phyloP scores from a whole-genome alignment of 225 moss, liverwort and hornwort species.

The Bryoerythrophyllum caledonicum region DNA sequence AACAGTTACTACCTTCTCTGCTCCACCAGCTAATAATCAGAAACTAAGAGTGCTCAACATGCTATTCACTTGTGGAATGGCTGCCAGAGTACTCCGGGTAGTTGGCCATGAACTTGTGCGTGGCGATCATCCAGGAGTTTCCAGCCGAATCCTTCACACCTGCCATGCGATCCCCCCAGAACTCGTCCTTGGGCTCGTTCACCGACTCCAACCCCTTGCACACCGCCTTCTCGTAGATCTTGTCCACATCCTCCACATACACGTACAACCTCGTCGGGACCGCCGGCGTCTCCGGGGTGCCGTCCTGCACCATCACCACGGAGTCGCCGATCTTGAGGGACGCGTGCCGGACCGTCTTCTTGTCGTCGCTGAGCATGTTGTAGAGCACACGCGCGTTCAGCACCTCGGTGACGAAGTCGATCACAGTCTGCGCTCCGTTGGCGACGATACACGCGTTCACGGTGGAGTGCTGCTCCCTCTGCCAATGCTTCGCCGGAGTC shows the following conservation, averaged over 20 bases:
- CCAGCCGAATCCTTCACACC: constrained; percentile 36
- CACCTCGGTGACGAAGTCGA: constrained; percentile 36
- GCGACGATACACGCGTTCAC: constrained; percentile 21
- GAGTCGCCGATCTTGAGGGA: constrained; percentile 29
- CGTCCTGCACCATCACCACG: constrained; percentile 32
- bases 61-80: too few relatives aligned
- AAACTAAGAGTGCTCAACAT: too few relatives aligned
- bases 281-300: neutral
- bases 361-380: constrained; percentile 1
- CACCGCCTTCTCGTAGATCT: constrained; percentile 39
- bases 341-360: constrained; percentile 26
- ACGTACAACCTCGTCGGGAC: constrained; percentile 28
- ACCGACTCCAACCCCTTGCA: constrained; percentile 33
- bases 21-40: too few relatives aligned
- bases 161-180: constrained; percentile 33
- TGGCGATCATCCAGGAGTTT: constrained; percentile 36
- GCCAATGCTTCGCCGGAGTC: constrained; percentile 14
- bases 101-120: constrained; percentile 38
- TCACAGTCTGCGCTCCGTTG: constrained; percentile 39
- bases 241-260: constrained; percentile 46
- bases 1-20: too few relatives aligned
- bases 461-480: constrained; percentile 24
- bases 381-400: constrained; percentile 11
- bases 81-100: neutral
- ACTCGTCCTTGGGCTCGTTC: constrained; percentile 29